Base-by-base conservation (phyloP, 768 basidiomycete genomes). In the Collybia mongolica region DNA sequence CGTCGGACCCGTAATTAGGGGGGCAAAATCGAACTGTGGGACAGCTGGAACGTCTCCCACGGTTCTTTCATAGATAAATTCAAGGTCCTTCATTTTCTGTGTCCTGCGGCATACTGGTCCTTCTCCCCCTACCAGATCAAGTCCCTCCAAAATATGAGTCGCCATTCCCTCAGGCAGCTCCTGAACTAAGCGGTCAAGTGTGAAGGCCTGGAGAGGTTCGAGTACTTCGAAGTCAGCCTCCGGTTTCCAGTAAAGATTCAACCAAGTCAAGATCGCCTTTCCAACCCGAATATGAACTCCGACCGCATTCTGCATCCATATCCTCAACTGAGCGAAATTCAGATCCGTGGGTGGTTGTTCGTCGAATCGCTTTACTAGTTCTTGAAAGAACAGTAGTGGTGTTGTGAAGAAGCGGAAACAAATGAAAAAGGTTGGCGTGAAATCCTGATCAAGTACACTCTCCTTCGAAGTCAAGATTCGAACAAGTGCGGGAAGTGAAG, bases 321-420 rank as follows among this genome's bases (percentile, higher is more conserved):
- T 58, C 55, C 68, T 59, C 51, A 60, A 70, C 64, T 79, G 48
- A 63, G 61, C 46, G 48, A 55, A 59, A 14, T 46, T 64, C 42
- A 55, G 68, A 57, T 32, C 69, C 43, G 41, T 26, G 0, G 64
- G 61, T 6, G 64, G 57, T 19, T 36, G 44, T 49, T 74, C 72
- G 45, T 79, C 65, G 64, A 80, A 91, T 37, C 86, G 78, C 5
- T 60, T 61, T 20, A 79, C 54, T 7, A 72, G 58, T 20, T 57
- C 62, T 5, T 57, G 63, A 28, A 82, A 67, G 9, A 84, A 68
- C 6, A 74, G 70, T 14, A 39, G 22, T 0, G 88, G 76, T 0
- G 73, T 72, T 12, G 79, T 76, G 70, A 87, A 90, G 53, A 82
- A 76, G 22, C 88, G 82, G 67, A 90, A 91, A 45, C 78, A 82